Percentiles rank a stretch among this genome's conserved stretches.
Evolutionary conservation across 306 rosid species (phyloP).

Genomic region (Dryas alaskensis): DNA sequence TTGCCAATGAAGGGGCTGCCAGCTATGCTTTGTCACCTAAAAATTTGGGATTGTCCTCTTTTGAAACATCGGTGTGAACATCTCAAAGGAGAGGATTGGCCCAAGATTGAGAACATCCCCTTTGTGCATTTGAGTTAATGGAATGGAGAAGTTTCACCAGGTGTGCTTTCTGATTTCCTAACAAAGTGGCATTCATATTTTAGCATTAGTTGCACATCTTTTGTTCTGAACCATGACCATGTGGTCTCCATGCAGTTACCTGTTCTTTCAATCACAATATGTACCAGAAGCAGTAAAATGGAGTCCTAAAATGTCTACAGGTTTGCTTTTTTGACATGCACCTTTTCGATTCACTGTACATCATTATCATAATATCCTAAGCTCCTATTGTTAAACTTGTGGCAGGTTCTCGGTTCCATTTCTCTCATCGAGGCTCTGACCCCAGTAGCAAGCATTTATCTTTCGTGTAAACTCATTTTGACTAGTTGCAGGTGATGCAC

Average conservation of each 20-base stretch:
- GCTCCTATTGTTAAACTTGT: not conserved
- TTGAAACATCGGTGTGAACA: not conserved
- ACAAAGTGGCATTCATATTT: no score
- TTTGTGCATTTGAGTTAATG: not conserved
- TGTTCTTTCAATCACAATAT: not conserved
- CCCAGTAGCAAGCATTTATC: not conserved
- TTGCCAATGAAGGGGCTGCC: slow-evolving; percentile 7
- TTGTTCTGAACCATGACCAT: not conserved
- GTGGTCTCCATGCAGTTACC: not conserved
- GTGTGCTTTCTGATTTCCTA: not conserved
- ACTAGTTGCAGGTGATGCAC: not conserved
- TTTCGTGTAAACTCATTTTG: not conserved
- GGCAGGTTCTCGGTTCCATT: not conserved
- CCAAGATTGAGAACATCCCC: slow-evolving; percentile 13
- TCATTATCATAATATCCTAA: not conserved
- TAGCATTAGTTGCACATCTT: not conserved
- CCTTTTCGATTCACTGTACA: not conserved
- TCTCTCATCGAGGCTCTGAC: not conserved
- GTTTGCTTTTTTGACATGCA: not conserved
- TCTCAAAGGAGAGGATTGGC: slow-evolving; percentile 10
- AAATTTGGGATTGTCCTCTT: not conserved
- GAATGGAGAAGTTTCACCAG: not conserved
- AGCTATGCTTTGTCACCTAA: not conserved
- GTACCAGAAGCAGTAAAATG: not conserved
- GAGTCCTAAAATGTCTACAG: not conserved